Evolutionary conservation across 148 eudicot genomes (phyloP), one percentile per base, ranked within the genome.

Genomic region (Fagopyrum tataricum): DNA sequence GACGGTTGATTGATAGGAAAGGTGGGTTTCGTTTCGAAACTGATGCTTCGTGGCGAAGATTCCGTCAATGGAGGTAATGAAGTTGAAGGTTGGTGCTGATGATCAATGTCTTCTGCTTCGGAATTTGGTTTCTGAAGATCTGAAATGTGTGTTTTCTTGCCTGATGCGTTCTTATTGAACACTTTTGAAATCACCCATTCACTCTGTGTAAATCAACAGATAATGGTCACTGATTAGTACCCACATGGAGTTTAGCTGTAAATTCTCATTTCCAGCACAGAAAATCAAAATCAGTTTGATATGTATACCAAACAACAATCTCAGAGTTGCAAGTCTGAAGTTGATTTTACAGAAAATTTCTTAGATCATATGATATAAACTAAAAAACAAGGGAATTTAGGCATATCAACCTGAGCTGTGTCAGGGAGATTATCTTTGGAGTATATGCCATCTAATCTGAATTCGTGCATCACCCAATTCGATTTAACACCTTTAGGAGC

Each of bases 391-490:
- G n/a, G n/a, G n/a, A n/a, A n/a, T n/a, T n/a, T n/a, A n/a, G n/a
- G n/a, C n/a, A n/a, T n/a, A n/a, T n/a, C n/a, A n/a, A n/a, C n/a
- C 94, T 91, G 91, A 40, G 98, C 89, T 74, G 77, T 75, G 20
- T 88, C 75, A 49, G 94, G 87, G 78, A 93, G 87, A 70, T 82
- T 91, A 55, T 93, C 95, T 76, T 89, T 89, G 18, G 97, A 87
- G 70, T 91, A 89, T 72, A 89, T 91, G 71, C 98, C 98, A 15
- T 93, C 98, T 40, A 93, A 92, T 14, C 98, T 86, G 39, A 81
- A 93, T 75, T 93, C 98, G 52, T 93, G 97, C 98, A 93, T 93
- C 18, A 93, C 98, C 98, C 98, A 93, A 68, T 93, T 89, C 43
- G 84, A 87, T 53, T 93, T 93, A 52, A 91, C 97, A 0, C 98